Percentiles rank a stretch among this genome's conserved stretches.
These are phyloP conservation scores for Turnera subulata DNA, from an alignment of 345 rosid genomes.

Conservation along the genomic window DNA sequence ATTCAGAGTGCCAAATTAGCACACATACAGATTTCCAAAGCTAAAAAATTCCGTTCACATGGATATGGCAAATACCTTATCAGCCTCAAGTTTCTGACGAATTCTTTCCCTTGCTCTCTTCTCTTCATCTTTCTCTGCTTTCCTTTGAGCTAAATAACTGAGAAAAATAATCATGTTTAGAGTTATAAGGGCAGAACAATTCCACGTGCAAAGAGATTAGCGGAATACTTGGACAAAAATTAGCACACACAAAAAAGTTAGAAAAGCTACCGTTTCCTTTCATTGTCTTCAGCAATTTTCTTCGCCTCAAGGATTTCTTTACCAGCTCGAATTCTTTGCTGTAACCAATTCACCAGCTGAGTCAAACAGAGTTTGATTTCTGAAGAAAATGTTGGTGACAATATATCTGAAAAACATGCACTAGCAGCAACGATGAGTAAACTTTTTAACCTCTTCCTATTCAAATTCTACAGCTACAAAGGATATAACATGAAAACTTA, in stretches of 20 bases:
- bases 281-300: constrained; percentile 57
- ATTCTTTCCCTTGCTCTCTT: constrained; percentile 60
- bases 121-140: constrained; percentile 66
- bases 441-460: too few species aligned
- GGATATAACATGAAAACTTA: neutral
- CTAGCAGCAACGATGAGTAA: too few species aligned
- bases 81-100: constrained; percentile 54
- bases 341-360: constrained; percentile 10
- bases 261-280: constrained; percentile 60
- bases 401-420: too few species aligned
- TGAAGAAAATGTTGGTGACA: too few species aligned
- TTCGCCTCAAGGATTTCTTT: constrained; percentile 54
- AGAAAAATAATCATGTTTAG: constrained; percentile 1
- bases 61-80: constrained; percentile 56
- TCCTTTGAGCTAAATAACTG: constrained; percentile 48
- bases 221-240: constrained; percentile 2
- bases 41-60: neutral
- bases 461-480: too few species aligned
- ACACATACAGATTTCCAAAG: neutral
- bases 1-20: neutral
- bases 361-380: neutral
- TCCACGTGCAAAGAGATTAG: neutral
- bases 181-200: constrained; percentile 9
- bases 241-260: neutral
- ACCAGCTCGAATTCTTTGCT: constrained; percentile 79